A percentile compares a stretch with the other conserved stretches of the same genome.
phyloP scores from a whole-genome alignment of 805 yeast genomes.

The Pichia gijzeniarum region DNA sequence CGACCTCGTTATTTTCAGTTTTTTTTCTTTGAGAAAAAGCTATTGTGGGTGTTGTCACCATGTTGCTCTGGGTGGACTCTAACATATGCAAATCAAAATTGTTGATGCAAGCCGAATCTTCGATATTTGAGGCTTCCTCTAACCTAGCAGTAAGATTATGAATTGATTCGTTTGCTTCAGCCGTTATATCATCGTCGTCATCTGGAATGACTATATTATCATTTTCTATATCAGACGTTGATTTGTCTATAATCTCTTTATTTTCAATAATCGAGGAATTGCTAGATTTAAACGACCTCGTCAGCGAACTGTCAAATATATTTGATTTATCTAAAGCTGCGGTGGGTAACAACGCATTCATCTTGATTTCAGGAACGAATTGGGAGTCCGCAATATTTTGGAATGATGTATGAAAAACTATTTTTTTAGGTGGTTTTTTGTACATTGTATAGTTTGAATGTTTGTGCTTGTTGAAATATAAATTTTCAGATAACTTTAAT shows the following conservation, averaged over 20 bases:
- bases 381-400: conserved; percentile 21
- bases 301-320: background rate
- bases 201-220: conserved; percentile 6
- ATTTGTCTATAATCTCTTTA: background rate
- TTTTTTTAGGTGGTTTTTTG: background rate
- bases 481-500: conserved; percentile 19
- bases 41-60: background rate
- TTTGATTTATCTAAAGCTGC: background rate
- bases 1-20: background rate
- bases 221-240: conserved; percentile 5
- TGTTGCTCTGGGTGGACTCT: conserved; percentile 1
- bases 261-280: background rate
- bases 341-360: conserved; percentile 2
- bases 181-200: background rate
- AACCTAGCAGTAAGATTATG: conserved; percentile 3
- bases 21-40: conserved; percentile 1
- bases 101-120: background rate
- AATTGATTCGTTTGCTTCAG: background rate
- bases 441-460: background rate
- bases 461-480: conserved; percentile 13
- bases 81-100: background rate
- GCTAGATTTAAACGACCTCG: background rate
- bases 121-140: conserved; percentile 7
- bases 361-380: conserved; percentile 8
- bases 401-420: conserved; percentile 29